Evolutionary conservation across 225 moss, liverwort and hornwort genomes (phyloP), one percentile per base, ranked within the genome.

Genomic region (Sphagnum contortum): DNA sequence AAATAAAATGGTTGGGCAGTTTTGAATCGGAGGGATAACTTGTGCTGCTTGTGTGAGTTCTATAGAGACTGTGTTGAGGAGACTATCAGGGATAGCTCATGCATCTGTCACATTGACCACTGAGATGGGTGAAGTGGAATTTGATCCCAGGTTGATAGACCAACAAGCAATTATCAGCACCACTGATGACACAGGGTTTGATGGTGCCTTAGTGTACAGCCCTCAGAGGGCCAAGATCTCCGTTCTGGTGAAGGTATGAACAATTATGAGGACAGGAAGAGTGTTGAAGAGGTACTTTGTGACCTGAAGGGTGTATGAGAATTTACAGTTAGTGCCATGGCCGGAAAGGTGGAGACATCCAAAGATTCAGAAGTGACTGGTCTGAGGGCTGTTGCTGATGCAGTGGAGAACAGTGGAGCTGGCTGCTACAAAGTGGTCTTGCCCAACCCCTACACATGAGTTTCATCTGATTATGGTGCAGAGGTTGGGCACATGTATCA

Each of bases 1-100:
- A 0, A 66, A 64, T 3, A 78, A 73, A 11, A 68, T 81, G 12
- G 50, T 90, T 48, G 88, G 85, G 13, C 88, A 87, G 64, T 90
- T 92, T 69, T 81, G 88, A 75, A 92, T 96, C 59, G 66, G 68
- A 66, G 96, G 92, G 49, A 96, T 96, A 92, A 96, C 92, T 9
- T 90, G 96, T 64, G 80, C 92, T 3, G 84, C 90, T 48, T 90
- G 88, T 71, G 85, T 80, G 14, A 82, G 70, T 56, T 87, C 88
- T 2, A 85, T 91, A 45, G 92, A 92, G 74, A 83, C 75, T 29
- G 74, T 85, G 47, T 70, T 96, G 48, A 79, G 65, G 49, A 73
- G 63, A 5, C 69, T 92, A 66, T 80, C 77, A 0, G 92, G 96
- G 4, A 91, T 98, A 2, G 0, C 70, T 9, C 79, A 90, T 4